phyloP scores from a whole-genome alignment of 495 filamentous ascomycete species.

The Annulohypoxylon stygium region DNA sequence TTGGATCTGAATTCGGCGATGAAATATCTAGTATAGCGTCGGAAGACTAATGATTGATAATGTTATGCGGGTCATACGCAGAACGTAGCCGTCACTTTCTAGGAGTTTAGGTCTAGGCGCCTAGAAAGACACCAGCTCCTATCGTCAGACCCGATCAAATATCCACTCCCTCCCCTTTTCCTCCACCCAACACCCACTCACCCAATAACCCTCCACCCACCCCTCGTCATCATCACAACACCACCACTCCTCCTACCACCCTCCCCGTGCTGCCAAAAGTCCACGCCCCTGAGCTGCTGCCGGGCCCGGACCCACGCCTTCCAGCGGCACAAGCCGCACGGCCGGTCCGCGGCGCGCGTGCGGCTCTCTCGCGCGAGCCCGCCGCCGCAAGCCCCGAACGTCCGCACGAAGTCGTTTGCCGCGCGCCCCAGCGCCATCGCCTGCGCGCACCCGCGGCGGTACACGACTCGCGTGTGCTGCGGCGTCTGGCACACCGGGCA shows the following conservation, averaged over 20 bases:
- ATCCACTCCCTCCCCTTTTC: not conserved
- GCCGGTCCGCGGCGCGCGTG: not conserved
- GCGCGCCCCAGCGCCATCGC: not conserved
- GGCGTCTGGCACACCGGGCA: slow-evolving; percentile 19
- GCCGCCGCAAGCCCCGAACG: slow-evolving; percentile 10
- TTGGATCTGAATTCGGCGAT: too few relatives aligned
- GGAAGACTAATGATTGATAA: too few relatives aligned
- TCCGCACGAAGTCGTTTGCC: not conserved
- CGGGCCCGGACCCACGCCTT: slow-evolving; percentile 14
- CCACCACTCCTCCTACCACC: not conserved
- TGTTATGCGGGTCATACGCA: too few relatives aligned
- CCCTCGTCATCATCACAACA: not conserved
- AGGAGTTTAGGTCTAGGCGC: too few relatives aligned
- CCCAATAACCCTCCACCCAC: not conserved
- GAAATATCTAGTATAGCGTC: too few relatives aligned
- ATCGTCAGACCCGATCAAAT: too few relatives aligned
- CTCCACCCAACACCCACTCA: not conserved
- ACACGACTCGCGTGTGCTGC: slow-evolving; percentile 8
- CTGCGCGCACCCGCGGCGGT: slow-evolving; percentile 25
- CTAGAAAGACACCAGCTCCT: too few relatives aligned
- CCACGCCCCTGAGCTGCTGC: not conserved
- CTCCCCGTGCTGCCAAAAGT: slow-evolving; percentile 12
- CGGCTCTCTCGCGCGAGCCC: not conserved
- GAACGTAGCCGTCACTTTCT: too few relatives aligned
- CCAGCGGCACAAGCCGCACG: slow-evolving; percentile 40